phyloP scores from a whole-genome alignment of 1,284 basidiomycete genomes.

The Apiotrichum siamense region DNA sequence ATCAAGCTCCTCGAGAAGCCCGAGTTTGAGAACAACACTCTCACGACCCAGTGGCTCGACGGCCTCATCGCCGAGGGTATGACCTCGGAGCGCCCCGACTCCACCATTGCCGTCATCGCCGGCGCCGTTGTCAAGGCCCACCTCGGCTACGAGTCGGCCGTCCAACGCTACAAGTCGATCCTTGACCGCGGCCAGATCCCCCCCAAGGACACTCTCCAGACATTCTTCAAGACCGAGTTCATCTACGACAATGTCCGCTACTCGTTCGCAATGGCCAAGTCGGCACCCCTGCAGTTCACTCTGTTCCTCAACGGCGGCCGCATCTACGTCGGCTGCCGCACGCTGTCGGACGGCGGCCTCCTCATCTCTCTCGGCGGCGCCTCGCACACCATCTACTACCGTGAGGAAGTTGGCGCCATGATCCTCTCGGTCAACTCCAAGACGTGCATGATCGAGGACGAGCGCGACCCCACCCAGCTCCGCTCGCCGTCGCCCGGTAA shows the following conservation, averaged over 20 bases:
- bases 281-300: slow-evolving; percentile 81
- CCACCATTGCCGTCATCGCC: slow-evolving; percentile 87
- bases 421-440: slow-evolving; percentile 93
- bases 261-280: slow-evolving; percentile 91
- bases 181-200: slow-evolving; percentile 96
- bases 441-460: slow-evolving; percentile 97
- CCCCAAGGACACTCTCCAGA: slow-evolving; percentile 87
- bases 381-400: slow-evolving; percentile 97
- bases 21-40: slow-evolving; percentile 93
- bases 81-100: slow-evolving; percentile 92
- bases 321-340: slow-evolving; percentile 80
- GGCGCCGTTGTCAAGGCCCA: slow-evolving; percentile 97
- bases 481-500: slow-evolving; percentile 96
- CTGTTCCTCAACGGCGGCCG: slow-evolving; percentile 93
- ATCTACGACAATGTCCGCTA: slow-evolving; percentile 96
- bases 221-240: slow-evolving; percentile 94
- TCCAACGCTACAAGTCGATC: slow-evolving; percentile 88
- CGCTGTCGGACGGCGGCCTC: slow-evolving; percentile 90
- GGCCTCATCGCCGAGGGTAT: slow-evolving; percentile 88
- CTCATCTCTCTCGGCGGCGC: slow-evolving; percentile 86
- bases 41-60: slow-evolving; percentile 99
- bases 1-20: slow-evolving; percentile 96
- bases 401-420: slow-evolving; percentile 93
- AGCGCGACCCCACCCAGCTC: slow-evolving; percentile 97
- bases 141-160: slow-evolving; percentile 79